These are phyloP conservation scores for Globisporangium spinosum DNA, from an alignment of 352 stramenopile genomes.

Conservation along the genomic window DNA sequence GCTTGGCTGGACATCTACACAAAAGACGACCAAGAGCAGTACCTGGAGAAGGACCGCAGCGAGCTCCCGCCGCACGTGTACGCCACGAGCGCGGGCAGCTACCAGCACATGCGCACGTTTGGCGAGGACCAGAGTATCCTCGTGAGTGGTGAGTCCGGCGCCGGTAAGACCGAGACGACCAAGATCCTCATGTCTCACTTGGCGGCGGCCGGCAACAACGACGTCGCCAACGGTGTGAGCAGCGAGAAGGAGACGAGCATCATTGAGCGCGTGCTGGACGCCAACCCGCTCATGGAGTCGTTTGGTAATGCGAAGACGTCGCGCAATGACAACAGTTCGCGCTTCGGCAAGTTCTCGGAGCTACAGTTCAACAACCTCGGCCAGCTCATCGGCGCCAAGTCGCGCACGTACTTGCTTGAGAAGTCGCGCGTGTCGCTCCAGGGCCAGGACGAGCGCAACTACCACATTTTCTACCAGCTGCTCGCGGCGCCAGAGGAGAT, in stretches of 20 bases:
- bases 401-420: slow-evolving; percentile 84
- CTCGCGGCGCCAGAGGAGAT: slow-evolving; percentile 52
- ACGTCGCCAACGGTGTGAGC: slow-evolving; percentile 12
- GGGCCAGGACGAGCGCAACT: slow-evolving; percentile 94
- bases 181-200: slow-evolving; percentile 96
- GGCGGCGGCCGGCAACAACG: slow-evolving; percentile 48
- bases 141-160: slow-evolving; percentile 83
- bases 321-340: slow-evolving; percentile 94
- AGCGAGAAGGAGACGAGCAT: slow-evolving; percentile 58
- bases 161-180: slow-evolving; percentile 92
- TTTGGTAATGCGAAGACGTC: slow-evolving; percentile 97
- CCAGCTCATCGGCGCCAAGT: slow-evolving; percentile 76
- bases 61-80: slow-evolving; percentile 83
- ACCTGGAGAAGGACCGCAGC: slow-evolving; percentile 62
- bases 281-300: slow-evolving; percentile 88
- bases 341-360: slow-evolving; percentile 96
- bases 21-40: slow-evolving; percentile 72
- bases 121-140: slow-evolving; percentile 85
- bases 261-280: slow-evolving; percentile 78
- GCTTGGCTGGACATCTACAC: slow-evolving; percentile 90
- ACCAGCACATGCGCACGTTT: slow-evolving; percentile 83
- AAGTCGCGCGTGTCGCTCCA: slow-evolving; percentile 90
- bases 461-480: slow-evolving; percentile 99
- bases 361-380: slow-evolving; percentile 91
- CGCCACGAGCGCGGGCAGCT: slow-evolving; percentile 67